Base-by-base conservation (phyloP, 2,329 filamentous ascomycete species). In the Dissoconium aciculare region DNA sequence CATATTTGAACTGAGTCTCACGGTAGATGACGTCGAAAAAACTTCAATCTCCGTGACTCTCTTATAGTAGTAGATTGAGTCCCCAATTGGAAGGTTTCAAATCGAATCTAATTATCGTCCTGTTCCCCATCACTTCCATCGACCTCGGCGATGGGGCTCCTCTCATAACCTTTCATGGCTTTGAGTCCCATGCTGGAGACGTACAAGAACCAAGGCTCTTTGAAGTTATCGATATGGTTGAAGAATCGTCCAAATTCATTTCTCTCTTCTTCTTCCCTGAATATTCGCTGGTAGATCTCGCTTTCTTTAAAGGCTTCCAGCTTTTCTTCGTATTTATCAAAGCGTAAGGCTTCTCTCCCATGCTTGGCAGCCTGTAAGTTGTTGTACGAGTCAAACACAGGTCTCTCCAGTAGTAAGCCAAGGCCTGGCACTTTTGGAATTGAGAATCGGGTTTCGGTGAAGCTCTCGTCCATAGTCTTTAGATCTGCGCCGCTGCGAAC, bases 381-480 rank as follows among this genome's bases (percentile, higher is more conserved):
- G 55, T 94, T 98, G 59, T 94, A 95, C 29, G 64, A 74, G 38
- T 87, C 77, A 51, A 98, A 98, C 0, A 95, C 80, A 2, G 89
- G 89, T 1, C 83, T 65, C 58, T 98, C 89, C 3, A 98, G 69
- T 32, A 95, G 62, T 26, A 98, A 60, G 0, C 89, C 89, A 19
- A 98, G 58, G 3, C 83, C 80, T 0, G 89, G 89, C 0, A 85
- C 89, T 58, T 95, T 95, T 33, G 89, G 89, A 33, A 98, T 93
- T 28, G 78, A 78, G 47, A 93, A 79, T 35, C 77, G 74, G 12
- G 54, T 50, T 17, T 72, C 67, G 2, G 69, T 71, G 54, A 92
- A 92, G 37, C 74, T 81, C 37, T 91, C 69, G 1, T 60, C 54
- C 43, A 98, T 80, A 15, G 79, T 71, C 3, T 74, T 63, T 3